phyloP scores from a whole-genome alignment of 1,139 yeast species.

The Blastobotrys ciferrii region DNA sequence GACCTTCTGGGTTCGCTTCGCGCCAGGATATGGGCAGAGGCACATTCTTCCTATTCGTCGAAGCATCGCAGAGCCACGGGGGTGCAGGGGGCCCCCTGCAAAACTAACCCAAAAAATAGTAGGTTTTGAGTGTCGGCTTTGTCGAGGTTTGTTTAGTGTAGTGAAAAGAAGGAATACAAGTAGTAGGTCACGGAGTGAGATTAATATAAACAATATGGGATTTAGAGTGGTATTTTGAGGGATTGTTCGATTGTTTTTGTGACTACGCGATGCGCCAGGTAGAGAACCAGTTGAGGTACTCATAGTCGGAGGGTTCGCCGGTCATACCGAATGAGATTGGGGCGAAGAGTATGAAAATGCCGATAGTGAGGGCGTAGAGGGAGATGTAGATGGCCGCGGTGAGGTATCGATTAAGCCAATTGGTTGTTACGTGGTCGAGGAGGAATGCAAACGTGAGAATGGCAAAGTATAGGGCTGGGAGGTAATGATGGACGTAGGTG shows the following conservation, averaged over 20 bases:
- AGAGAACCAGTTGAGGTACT: conserved; percentile 69
- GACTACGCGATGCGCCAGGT: conserved; percentile 60
- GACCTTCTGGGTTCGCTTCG: too few relatives aligned
- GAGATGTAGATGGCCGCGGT: conserved; percentile 34
- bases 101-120: too few relatives aligned
- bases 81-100: too few relatives aligned
- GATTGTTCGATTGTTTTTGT: not conserved
- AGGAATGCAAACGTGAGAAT: conserved; percentile 76
- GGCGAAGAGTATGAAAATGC: conserved; percentile 68
- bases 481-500: conserved; percentile 93
- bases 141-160: too few relatives aligned
- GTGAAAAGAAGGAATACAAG: too few relatives aligned
- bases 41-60: too few relatives aligned
- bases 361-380: conserved; percentile 58
- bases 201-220: not conserved
- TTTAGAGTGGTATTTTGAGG: not conserved
- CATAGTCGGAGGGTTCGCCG: conserved; percentile 68
- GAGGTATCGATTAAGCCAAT: conserved; percentile 37
- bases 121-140: too few relatives aligned
- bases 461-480: conserved; percentile 96
- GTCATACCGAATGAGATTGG: conserved; percentile 88
- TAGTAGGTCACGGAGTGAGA: not conserved
- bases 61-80: too few relatives aligned
- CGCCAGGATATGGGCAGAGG: too few relatives aligned
- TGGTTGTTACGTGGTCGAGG: conserved; percentile 58